Evolutionary conservation across 345 rosid genomes (phyloP).

Genomic region (Passiflora organensis): DNA sequence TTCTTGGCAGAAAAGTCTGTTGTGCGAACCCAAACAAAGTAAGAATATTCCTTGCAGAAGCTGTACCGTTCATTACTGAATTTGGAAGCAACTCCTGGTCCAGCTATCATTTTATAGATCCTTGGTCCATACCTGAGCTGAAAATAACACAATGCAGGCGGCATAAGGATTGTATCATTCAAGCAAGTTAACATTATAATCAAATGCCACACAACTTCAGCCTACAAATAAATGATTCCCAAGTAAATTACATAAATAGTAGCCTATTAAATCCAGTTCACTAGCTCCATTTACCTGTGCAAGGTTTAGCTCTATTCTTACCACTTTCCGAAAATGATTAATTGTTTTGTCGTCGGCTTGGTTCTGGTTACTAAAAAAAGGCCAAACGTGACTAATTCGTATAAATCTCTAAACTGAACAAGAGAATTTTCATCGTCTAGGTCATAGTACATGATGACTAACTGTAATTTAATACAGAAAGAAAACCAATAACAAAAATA

Average conservation of each 20-base stretch:
- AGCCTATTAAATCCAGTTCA: neutral
- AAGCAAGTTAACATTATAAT: neutral
- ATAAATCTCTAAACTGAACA: too few relatives aligned
- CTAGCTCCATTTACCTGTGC: too few relatives aligned
- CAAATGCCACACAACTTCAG: neutral
- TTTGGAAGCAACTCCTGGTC: conserved; percentile 50
- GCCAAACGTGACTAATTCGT: too few relatives aligned
- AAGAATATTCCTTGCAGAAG: conserved; percentile 76
- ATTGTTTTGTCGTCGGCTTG: too few relatives aligned
- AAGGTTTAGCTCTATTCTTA: too few relatives aligned
- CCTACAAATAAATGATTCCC: neutral
- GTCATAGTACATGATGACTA: too few relatives aligned
- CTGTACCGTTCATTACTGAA: conserved; percentile 55
- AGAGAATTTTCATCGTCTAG: too few relatives aligned
- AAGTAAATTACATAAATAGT: neutral
- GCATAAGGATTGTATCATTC: too few relatives aligned
- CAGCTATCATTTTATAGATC: conserved; percentile 56
- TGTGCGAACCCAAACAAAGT: conserved; percentile 81
- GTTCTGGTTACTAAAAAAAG: too few relatives aligned
- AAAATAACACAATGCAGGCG: neutral
- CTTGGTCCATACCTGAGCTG: conserved; percentile 74
- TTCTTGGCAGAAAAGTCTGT: conserved; percentile 61
- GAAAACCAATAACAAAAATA: too few relatives aligned
- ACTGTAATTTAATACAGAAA: too few relatives aligned
- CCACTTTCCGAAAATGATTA: too few relatives aligned